phyloP scores from a whole-genome alignment of 2,329 filamentous ascomycete species.

The Fusarium sp. region DNA sequence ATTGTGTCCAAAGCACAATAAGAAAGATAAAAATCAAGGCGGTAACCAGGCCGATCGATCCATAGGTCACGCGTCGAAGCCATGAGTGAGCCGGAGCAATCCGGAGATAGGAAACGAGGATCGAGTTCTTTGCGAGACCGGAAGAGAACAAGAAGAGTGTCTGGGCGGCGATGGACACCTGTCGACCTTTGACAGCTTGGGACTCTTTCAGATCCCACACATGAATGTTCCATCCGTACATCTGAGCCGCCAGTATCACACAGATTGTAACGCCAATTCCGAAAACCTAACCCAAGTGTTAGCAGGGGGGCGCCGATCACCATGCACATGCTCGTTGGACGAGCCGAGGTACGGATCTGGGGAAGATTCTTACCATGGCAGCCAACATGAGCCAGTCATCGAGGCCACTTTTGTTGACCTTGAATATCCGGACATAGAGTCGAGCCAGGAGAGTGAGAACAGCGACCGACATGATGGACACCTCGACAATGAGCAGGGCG shows the following conservation, averaged over 20 bases:
- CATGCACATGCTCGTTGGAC: conserved; percentile 17
- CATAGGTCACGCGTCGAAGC: conserved; percentile 50
- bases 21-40: conserved; percentile 48
- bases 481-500: conserved; percentile 52
- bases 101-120: conserved; percentile 54
- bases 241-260: conserved; percentile 50
- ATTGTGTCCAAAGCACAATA: conserved; percentile 53
- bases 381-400: conserved; percentile 58
- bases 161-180: conserved; percentile 56
- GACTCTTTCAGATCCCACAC: conserved; percentile 50
- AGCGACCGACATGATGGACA: conserved; percentile 50
- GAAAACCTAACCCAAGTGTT: conserved; percentile 44
- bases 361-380: conserved; percentile 48
- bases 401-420: conserved; percentile 49
- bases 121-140: conserved; percentile 54
- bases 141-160: conserved; percentile 55
- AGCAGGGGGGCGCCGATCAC: conserved; percentile 11
- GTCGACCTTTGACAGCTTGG: conserved; percentile 46
- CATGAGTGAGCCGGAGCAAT: conserved; percentile 50
- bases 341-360: conserved; percentile 18
- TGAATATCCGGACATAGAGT: conserved; percentile 51
- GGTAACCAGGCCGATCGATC: conserved; percentile 44
- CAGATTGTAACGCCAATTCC: conserved; percentile 49
- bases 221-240: conserved; percentile 54
- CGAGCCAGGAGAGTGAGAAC: conserved; percentile 50